phyloP scores from a whole-genome alignment of 2,329 filamentous ascomycete species.

The Pseudogymnoascus sp. region DNA sequence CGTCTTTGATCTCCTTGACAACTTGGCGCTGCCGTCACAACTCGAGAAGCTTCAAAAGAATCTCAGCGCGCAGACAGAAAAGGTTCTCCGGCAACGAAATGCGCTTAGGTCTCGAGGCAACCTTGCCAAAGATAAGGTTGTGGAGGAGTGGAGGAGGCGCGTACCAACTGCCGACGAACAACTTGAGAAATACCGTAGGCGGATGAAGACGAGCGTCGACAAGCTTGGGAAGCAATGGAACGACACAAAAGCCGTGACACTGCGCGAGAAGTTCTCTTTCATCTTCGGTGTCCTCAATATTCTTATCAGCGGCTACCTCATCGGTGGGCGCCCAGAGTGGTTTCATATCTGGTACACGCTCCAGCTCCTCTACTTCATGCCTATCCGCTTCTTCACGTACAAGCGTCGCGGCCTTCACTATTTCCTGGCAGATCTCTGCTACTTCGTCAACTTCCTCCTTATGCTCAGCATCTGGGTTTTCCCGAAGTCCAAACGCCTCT shows the following conservation, averaged over 20 bases:
- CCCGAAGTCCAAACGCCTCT: slow-evolving; percentile 79
- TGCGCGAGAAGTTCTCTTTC: slow-evolving; percentile 91
- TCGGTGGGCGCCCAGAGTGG: slow-evolving; percentile 74
- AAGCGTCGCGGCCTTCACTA: slow-evolving; percentile 90
- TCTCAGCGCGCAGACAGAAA: slow-evolving; percentile 74
- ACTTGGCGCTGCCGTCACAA: slow-evolving; percentile 81
- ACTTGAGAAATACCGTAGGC: slow-evolving; percentile 79
- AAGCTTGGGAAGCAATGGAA: slow-evolving; percentile 80
- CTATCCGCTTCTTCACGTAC: slow-evolving; percentile 86
- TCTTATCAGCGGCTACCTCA: slow-evolving; percentile 89
- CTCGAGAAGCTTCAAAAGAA: slow-evolving; percentile 84
- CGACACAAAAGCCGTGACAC: slow-evolving; percentile 77
- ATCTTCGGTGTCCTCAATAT: slow-evolving; percentile 96
- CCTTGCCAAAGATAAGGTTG: slow-evolving; percentile 77
- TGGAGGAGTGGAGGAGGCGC: slow-evolving; percentile 85
- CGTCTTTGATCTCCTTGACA: slow-evolving; percentile 89
- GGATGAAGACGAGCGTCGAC: slow-evolving; percentile 84
- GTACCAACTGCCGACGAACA: slow-evolving; percentile 86
- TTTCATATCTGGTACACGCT: slow-evolving; percentile 90
- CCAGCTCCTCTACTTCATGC: slow-evolving; percentile 93
- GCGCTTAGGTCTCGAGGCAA: slow-evolving; percentile 68
- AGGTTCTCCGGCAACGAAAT: slow-evolving; percentile 74
- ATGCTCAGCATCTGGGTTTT: slow-evolving; percentile 84
- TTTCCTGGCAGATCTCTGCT: slow-evolving; percentile 94
- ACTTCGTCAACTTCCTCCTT: slow-evolving; percentile 89